phyloP scores from a whole-genome alignment of 2,329 filamentous ascomycete genomes.

The Pestalotiopsis sp. region DNA sequence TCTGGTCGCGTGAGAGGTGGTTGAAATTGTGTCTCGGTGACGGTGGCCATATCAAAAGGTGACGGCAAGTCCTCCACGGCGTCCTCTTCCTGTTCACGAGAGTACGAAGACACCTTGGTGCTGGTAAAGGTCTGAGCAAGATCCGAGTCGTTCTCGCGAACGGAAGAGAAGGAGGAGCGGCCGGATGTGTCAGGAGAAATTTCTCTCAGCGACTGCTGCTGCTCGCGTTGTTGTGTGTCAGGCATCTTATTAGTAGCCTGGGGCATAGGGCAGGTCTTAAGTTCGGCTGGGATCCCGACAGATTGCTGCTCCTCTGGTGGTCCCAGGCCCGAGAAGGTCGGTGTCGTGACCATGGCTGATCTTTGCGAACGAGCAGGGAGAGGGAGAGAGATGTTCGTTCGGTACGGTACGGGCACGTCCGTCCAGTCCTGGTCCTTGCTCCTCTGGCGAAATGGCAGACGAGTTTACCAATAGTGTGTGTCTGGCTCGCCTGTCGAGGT shows the following conservation, averaged over 20 bases:
- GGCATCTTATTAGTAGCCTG: conserved; percentile 26
- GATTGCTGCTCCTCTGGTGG: conserved; percentile 15
- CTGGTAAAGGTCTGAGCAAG: conserved; percentile 65
- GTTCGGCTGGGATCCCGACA: conserved; percentile 15
- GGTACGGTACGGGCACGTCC: neutral
- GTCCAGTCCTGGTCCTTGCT: conserved; percentile 7
- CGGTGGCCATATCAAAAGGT: conserved; percentile 41
- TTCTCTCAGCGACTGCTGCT: conserved; percentile 16
- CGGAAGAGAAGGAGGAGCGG: conserved; percentile 64
- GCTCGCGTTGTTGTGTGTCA: conserved; percentile 21
- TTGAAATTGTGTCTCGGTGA: conserved; percentile 48
- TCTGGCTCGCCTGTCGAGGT: neutral
- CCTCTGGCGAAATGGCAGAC: conserved; percentile 23
- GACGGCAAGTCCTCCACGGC: conserved; percentile 54
- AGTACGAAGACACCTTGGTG: conserved; percentile 64
- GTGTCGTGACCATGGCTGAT: conserved; percentile 25
- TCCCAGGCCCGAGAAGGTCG: conserved; percentile 20
- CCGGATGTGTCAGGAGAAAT: conserved; percentile 37
- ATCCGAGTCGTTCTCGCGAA: conserved; percentile 61
- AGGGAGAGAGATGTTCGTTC: neutral
- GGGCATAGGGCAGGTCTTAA: conserved; percentile 25
- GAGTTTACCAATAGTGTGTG: conserved; percentile 27
- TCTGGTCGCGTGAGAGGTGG: conserved; percentile 57
- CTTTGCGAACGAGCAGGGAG: conserved; percentile 6
- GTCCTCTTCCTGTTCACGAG: conserved; percentile 47